phyloP scores from a whole-genome alignment of 805 yeast genomes.

The Millerago galiae region DNA sequence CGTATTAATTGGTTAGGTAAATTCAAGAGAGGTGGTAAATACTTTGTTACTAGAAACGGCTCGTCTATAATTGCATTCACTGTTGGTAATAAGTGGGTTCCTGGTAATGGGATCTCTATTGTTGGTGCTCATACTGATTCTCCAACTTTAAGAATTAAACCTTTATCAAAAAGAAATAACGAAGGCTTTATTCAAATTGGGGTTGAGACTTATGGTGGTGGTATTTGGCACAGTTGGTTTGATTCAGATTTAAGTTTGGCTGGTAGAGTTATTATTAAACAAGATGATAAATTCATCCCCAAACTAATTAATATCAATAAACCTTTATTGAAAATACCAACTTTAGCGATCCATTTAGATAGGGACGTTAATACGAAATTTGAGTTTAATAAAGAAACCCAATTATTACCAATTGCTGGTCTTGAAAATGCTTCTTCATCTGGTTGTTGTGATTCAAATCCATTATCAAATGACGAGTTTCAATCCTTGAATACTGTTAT shows the following conservation, averaged over 20 bases:
- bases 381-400: slow-evolving; percentile 85
- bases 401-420: slow-evolving; percentile 83
- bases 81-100: slow-evolving; percentile 63
- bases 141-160: slow-evolving; percentile 84
- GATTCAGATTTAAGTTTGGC: slow-evolving; percentile 90
- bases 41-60: slow-evolving; percentile 83
- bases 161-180: slow-evolving; percentile 59
- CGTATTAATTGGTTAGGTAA: slow-evolving; percentile 59
- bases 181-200: slow-evolving; percentile 88
- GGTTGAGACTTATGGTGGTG: slow-evolving; percentile 93
- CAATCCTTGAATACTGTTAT: slow-evolving; percentile 58
- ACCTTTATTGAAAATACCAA: slow-evolving; percentile 87
- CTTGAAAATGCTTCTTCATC: slow-evolving; percentile 31
- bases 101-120: slow-evolving; percentile 80
- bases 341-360: slow-evolving; percentile 87
- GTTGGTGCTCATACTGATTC: slow-evolving; percentile 97
- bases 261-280: slow-evolving; percentile 76
- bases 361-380: slow-evolving; percentile 71
- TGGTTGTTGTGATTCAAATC: slow-evolving; percentile 4
- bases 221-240: slow-evolving; percentile 96
- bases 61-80: slow-evolving; percentile 86
- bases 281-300: slow-evolving; percentile 47
- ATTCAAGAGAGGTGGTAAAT: slow-evolving; percentile 53
- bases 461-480: slow-evolving; percentile 46
- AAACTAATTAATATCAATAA: slow-evolving; percentile 71